These are phyloP conservation scores for Agastache rugosa DNA, from an alignment of 257 asterid genomes.

Conservation along the genomic window DNA sequence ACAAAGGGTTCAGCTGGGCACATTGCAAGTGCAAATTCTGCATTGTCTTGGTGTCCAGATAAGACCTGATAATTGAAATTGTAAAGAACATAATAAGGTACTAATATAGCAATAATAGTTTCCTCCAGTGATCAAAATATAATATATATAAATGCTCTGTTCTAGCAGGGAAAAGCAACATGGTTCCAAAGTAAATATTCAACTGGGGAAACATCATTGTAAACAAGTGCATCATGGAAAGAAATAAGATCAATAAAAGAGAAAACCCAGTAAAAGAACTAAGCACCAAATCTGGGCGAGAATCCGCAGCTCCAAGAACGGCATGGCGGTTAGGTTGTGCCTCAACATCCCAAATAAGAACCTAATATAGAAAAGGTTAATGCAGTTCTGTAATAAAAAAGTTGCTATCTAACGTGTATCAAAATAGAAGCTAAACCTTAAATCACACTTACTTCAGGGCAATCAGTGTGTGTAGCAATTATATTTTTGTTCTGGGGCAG, in stretches of 20 bases:
- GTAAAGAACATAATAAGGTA: not conserved
- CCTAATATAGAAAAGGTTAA: conserved; percentile 47
- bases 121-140: conserved; percentile 9
- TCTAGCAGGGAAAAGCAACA: conserved; percentile 28
- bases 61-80: conserved; percentile 56
- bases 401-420: not conserved
- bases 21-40: conserved; percentile 97
- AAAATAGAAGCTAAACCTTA: conserved; percentile 23
- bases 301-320: conserved; percentile 80
- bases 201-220: conserved; percentile 6
- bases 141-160: conserved; percentile 2
- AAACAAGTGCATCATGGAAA: not conserved
- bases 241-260: conserved; percentile 13
- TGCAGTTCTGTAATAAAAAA: conserved; percentile 16
- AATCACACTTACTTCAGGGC: conserved; percentile 80
- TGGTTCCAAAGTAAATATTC: not conserved
- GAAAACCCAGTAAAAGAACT: conserved; percentile 21
- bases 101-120: not conserved
- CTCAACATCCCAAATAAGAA: conserved; percentile 98
- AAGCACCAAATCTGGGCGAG: conserved; percentile 89
- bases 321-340: conserved; percentile 96
- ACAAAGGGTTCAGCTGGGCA: conserved; percentile 97
- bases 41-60: conserved; percentile 95
- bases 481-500: conserved; percentile 92
- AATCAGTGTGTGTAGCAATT: conserved; percentile 92